Percentiles rank a stretch among this genome's conserved stretches.
Conservation (phyloP, 2,329 filamentous ascomycete genomes). For the Diaporthe humulicola region DNA sequence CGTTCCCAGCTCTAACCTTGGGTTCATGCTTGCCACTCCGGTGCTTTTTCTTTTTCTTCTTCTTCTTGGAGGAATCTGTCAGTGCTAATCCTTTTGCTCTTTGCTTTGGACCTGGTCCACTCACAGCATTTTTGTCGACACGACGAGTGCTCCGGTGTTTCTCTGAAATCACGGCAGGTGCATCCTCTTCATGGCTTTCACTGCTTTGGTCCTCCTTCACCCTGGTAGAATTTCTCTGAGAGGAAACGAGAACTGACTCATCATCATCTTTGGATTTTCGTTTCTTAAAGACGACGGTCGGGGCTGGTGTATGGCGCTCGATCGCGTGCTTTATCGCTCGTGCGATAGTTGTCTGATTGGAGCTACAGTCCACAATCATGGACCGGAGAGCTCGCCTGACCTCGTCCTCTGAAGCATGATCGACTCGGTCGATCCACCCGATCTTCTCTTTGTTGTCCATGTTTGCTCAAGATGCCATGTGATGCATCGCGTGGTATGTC, state of each 20-base stretch:
- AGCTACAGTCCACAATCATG: conserved; percentile 11
- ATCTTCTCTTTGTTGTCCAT: conserved; percentile 9
- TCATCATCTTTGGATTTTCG: not conserved
- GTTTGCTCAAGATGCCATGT: not conserved
- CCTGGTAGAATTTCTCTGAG: no score
- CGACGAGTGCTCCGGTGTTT: not conserved
- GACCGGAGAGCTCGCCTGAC: not conserved
- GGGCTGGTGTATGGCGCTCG: not conserved
- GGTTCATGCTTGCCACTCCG: not conserved
- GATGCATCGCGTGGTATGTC: no score
- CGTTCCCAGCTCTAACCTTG: not conserved
- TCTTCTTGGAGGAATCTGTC: not conserved
- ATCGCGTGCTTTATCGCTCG: not conserved
- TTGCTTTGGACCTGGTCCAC: not conserved
- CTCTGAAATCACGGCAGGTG: not conserved
- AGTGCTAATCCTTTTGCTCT: not conserved
- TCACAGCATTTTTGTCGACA: not conserved
- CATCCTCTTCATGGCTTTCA: not conserved
- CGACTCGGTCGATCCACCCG: not conserved
- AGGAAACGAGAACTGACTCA: fast-evolving
- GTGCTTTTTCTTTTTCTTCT: not conserved
- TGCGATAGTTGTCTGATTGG: not conserved
- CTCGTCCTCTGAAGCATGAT: not conserved
- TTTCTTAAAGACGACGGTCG: not conserved
- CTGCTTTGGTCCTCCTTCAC: not conserved